Evolutionary conservation across 768 basidiomycete genomes (phyloP).

Genomic region (Lactarius sp.): DNA sequence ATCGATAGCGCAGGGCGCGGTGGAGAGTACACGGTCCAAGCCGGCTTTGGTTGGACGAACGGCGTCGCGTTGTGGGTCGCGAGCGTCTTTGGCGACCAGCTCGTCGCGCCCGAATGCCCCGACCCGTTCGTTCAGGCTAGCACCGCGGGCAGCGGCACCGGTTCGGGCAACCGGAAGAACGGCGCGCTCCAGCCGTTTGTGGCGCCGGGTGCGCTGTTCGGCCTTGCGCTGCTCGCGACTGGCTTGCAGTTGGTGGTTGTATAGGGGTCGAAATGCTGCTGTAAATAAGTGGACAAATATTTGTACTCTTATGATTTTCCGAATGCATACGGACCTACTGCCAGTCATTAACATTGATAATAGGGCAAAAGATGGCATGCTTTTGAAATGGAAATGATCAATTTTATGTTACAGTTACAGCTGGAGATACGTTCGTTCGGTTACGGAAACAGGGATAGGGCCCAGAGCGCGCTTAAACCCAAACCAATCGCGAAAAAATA

Average conservation of each 20-base stretch:
- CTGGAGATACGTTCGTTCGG: too few relatives aligned
- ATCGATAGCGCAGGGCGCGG: conserved; percentile 75
- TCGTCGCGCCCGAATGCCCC: conserved; percentile 65
- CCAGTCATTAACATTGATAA: too few relatives aligned
- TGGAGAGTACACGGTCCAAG: conserved; percentile 83
- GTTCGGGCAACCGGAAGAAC: not conserved
- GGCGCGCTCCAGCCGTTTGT: not conserved
- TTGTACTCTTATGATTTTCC: too few relatives aligned
- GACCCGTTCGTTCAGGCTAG: conserved; percentile 21
- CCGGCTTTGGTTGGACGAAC: conserved; percentile 89
- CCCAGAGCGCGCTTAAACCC: too few relatives aligned
- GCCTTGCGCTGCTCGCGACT: not conserved
- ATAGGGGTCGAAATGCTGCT: not conserved
- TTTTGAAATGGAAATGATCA: too few relatives aligned
- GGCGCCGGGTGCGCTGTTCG: not conserved
- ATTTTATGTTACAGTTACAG: too few relatives aligned
- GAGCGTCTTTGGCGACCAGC: conserved; percentile 53
- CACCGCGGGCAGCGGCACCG: not conserved
- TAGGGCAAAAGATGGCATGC: too few relatives aligned
- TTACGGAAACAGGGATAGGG: too few relatives aligned
- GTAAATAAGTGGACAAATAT: not conserved
- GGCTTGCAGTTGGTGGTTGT: not conserved
- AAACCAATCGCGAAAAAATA: too few relatives aligned
- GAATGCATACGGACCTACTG: too few relatives aligned
- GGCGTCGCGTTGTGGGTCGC: conserved; percentile 75